Conservation (phyloP, 768 basidiomycete genomes). For the Leccinum obscurum region DNA sequence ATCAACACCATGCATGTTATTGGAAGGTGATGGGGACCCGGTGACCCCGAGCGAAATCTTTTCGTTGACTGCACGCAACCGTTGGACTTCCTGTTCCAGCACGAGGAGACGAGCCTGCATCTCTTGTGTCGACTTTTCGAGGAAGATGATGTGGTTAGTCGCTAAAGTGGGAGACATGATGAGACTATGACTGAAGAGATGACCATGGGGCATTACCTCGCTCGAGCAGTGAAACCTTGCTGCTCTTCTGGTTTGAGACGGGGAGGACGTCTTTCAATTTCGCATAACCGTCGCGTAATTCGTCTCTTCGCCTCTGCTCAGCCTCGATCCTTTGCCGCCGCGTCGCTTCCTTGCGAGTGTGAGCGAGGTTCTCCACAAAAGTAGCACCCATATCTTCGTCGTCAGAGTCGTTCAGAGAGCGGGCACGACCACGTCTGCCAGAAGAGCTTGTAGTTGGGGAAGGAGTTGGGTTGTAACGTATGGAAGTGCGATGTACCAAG, state of each 20-base stretch:
- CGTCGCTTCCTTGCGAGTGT: slow-evolving; percentile 81
- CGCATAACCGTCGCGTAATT: slow-evolving; percentile 86
- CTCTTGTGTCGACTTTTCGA: slow-evolving; percentile 73
- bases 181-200: slow-evolving; percentile 12
- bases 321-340: slow-evolving; percentile 84
- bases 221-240: slow-evolving; percentile 86
- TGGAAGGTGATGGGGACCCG: slow-evolving; percentile 56
- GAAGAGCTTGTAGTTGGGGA: slow-evolving; percentile 75
- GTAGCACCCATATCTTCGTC: slow-evolving; percentile 72
- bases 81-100: slow-evolving; percentile 66
- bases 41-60: slow-evolving; percentile 71
- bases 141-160: slow-evolving; percentile 72
- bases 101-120: slow-evolving; percentile 65
- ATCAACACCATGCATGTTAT: slow-evolving; percentile 41
- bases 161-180: slow-evolving; percentile 42
- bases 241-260: slow-evolving; percentile 86
- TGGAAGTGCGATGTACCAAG: slow-evolving; percentile 68
- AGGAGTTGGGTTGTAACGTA: slow-evolving; percentile 80
- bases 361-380: slow-evolving; percentile 69
- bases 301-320: slow-evolving; percentile 87
- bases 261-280: slow-evolving; percentile 87
- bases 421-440: slow-evolving; percentile 60
- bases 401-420: slow-evolving; percentile 74
- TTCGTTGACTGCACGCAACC: slow-evolving; percentile 77
- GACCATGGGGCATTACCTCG: slow-evolving; percentile 58